Conservation (phyloP, 164 flowering plant genomes). For the Cinnamomum chago region DNA sequence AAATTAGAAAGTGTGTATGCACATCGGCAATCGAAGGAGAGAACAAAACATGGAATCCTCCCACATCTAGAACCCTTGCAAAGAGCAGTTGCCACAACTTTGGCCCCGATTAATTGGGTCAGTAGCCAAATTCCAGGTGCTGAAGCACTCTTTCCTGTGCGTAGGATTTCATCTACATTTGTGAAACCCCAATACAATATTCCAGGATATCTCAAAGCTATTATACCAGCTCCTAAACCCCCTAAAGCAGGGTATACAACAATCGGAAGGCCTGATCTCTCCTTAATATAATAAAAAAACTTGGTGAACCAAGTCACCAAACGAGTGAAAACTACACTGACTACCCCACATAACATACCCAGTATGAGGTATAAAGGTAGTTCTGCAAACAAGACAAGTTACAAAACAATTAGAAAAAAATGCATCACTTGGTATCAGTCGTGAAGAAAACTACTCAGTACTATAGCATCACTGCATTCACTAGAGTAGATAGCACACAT, state of each 20-base stretch:
- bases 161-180: slow-evolving; percentile 96
- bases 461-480: neutral
- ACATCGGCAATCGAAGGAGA: too few species aligned
- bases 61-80: slow-evolving; percentile 83
- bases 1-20: too few species aligned
- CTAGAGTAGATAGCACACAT: neutral
- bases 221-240: slow-evolving; percentile 93
- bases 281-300: slow-evolving; percentile 68
- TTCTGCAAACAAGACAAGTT: slow-evolving; percentile 44
- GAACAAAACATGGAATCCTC: too few species aligned
- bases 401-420: neutral
- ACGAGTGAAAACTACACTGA: slow-evolving; percentile 87
- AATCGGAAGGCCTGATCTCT: slow-evolving; percentile 70
- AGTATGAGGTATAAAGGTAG: slow-evolving; percentile 87
- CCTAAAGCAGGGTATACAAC: slow-evolving; percentile 96
- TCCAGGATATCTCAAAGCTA: slow-evolving; percentile 97
- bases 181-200: slow-evolving; percentile 97
- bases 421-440: neutral
- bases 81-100: slow-evolving; percentile 94
- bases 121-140: slow-evolving; percentile 97
- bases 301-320: slow-evolving; percentile 81
- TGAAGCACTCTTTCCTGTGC: slow-evolving; percentile 92
- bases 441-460: neutral
- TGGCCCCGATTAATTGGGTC: slow-evolving; percentile 89
- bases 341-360: slow-evolving; percentile 98